Evolutionary conservation across 2,329 filamentous ascomycete species (phyloP).

Genomic region (Fusarium sp.): DNA sequence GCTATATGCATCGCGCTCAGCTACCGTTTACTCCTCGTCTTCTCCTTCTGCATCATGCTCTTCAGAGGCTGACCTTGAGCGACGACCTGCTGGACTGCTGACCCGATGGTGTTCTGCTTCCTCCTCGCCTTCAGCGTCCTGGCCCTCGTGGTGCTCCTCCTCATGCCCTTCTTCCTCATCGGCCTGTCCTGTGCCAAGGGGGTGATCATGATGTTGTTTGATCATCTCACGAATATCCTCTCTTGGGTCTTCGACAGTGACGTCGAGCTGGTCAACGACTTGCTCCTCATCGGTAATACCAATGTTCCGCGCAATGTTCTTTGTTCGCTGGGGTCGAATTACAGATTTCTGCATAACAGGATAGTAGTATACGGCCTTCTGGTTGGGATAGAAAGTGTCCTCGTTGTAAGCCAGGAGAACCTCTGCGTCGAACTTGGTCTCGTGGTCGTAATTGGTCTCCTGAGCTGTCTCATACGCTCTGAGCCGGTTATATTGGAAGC

Average conservation of each 20-base stretch:
- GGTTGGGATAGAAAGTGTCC: conserved; percentile 60
- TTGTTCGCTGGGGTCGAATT: conserved; percentile 72
- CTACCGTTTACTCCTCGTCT: conserved; percentile 52
- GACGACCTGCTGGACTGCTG: conserved; percentile 40
- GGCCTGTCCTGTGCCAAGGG: conserved; percentile 60
- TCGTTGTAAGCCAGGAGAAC: conserved; percentile 70
- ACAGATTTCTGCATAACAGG: conserved; percentile 73
- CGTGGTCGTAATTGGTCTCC: conserved; percentile 66
- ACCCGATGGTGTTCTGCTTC: conserved; percentile 30
- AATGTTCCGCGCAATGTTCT: conserved; percentile 69
- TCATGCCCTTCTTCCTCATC: conserved; percentile 51
- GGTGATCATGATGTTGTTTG: conserved; percentile 64
- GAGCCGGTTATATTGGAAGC: conserved; percentile 71
- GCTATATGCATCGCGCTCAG: conserved; percentile 54
- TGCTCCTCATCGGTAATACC: conserved; percentile 63
- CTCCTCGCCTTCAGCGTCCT: conserved; percentile 44
- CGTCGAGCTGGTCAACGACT: conserved; percentile 66
- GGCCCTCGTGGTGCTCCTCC: conserved; percentile 47
- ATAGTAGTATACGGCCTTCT: conserved; percentile 75
- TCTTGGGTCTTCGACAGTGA: conserved; percentile 66
- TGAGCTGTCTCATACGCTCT: conserved; percentile 73
- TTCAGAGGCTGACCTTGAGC: conserved; percentile 47
- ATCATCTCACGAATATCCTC: conserved; percentile 66
- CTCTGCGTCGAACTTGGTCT: conserved; percentile 73
- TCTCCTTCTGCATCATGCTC: conserved; percentile 60